A percentile compares a stretch with the other conserved stretches of the same genome.
Evolutionary conservation across 192 early-diverging fungal species (phyloP).

Genomic region (Lobosporangium transversale): DNA sequence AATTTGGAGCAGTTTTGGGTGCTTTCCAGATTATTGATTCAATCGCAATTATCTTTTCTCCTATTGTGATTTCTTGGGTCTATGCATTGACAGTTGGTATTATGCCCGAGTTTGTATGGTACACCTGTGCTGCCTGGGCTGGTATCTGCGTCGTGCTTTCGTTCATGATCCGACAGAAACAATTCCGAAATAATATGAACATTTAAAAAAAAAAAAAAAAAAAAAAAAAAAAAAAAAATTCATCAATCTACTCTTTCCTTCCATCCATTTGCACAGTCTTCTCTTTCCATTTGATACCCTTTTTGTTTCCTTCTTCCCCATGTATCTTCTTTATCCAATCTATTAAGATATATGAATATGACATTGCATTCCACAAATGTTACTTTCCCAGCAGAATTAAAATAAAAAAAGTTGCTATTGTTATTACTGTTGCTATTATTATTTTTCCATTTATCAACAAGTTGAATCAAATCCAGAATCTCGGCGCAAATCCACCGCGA

Average conservation of each 20-base stretch:
- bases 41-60: conserved; percentile 55
- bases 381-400: too few relatives aligned
- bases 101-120: conserved; percentile 60
- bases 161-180: conserved; percentile 56
- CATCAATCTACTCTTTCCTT: too few relatives aligned
- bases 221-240: too few relatives aligned
- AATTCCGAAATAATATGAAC: conserved; percentile 37
- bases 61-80: conserved; percentile 56
- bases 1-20: conserved; percentile 62
- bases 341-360: too few relatives aligned
- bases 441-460: neutral
- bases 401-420: neutral
- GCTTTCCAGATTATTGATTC: conserved; percentile 59
- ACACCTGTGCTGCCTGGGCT: conserved; percentile 46
- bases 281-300: neutral
- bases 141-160: conserved; percentile 40
- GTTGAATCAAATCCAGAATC: conserved; percentile 34
- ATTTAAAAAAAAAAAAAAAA: neutral
- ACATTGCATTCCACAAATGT: too few relatives aligned
- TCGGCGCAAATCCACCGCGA: conserved; percentile 22
- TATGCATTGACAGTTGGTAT: conserved; percentile 54
- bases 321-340: neutral
- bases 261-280: neutral
- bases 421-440: neutral
- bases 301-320: neutral